Conservation (phyloP, 345 rosid species). For the Rhodomyrtus tomentosa region DNA sequence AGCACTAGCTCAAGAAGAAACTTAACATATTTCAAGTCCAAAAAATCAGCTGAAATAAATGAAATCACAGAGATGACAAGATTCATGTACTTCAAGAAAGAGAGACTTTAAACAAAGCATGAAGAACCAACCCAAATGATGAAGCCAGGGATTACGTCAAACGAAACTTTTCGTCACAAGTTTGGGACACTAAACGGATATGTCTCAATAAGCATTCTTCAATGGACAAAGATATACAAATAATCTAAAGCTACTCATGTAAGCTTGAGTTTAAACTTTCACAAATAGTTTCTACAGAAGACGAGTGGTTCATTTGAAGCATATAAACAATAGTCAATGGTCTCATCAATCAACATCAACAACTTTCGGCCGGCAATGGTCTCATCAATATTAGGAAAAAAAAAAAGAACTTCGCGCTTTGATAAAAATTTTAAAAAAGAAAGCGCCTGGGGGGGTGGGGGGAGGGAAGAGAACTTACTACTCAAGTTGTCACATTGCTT, state of each 20-base stretch:
- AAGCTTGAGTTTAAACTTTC: not conserved
- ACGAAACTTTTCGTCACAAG: not conserved
- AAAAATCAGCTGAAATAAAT: not conserved
- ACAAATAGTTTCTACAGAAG: not conserved
- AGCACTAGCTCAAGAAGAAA: not conserved
- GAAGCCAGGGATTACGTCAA: not conserved
- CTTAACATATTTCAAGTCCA: not conserved
- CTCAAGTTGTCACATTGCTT: constrained; percentile 44
- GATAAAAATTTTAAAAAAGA: not conserved
- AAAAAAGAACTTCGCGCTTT: not conserved
- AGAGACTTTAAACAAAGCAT: not conserved
- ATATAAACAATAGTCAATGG: not conserved
- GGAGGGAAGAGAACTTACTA: constrained; percentile 31
- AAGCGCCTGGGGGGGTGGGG: no score
- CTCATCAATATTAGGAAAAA: not conserved
- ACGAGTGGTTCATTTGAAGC: not conserved
- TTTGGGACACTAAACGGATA: not conserved
- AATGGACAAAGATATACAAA: not conserved
- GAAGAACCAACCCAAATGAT: not conserved
- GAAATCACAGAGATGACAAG: not conserved
- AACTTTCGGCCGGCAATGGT: no score
- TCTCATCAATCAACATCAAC: not conserved
- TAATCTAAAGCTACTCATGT: not conserved
- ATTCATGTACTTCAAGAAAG: not conserved
- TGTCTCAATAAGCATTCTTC: not conserved